Base-by-base conservation (phyloP, 169 alveolate genomes). In the Cyclospora cayetanensis region DNA sequence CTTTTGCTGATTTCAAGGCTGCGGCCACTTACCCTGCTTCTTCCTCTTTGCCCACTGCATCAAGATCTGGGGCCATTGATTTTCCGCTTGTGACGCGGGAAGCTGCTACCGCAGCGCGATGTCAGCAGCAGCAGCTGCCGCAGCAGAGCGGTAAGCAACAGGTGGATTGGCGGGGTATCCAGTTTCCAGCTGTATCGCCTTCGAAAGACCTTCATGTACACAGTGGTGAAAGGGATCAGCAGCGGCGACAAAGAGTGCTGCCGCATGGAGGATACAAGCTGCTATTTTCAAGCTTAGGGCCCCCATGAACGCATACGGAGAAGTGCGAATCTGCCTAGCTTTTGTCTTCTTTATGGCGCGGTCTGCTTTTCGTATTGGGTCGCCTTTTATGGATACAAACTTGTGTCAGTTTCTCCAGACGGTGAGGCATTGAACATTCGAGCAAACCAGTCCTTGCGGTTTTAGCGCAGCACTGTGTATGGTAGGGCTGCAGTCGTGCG, bases 101-200 rank as follows among this genome's bases (percentile, higher is more conserved):
- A 12, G 35, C 77, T 3, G 35, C 77, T 27, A 42, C 41, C 31
- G 77, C 77, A 29, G 77, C 77, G 4, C 77, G 41, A 12, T 65
- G 77, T 20, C 77, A 65, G 41, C 77, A 65, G 77, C 77, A 65
- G 77, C 77, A 65, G 77, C 77, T n/a, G n/a, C n/a, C n/a, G n/a
- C n/a, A n/a, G 60, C 60, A 46, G 60, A 46, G 60, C 60, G 15
- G 60, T n/a, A 9, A 31, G 53, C 83, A 70, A 53, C 55, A 18
- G 3, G 25, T 35, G 53, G 53, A 35, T 12, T 34, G 53, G 1
- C n/a, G 83, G 31, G 42, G 50, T 4, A 70, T 12, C 53, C n/a
- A n/a, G n/a, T n/a, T n/a, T n/a, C n/a, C n/a, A n/a, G n/a, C n/a
- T n/a, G n/a, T n/a, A n/a, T n/a, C n/a, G n/a, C n/a, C n/a, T n/a